These are phyloP conservation scores for Triangularia verruculosa DNA, from an alignment of 2,329 filamentous ascomycete genomes.

Conservation along the genomic window DNA sequence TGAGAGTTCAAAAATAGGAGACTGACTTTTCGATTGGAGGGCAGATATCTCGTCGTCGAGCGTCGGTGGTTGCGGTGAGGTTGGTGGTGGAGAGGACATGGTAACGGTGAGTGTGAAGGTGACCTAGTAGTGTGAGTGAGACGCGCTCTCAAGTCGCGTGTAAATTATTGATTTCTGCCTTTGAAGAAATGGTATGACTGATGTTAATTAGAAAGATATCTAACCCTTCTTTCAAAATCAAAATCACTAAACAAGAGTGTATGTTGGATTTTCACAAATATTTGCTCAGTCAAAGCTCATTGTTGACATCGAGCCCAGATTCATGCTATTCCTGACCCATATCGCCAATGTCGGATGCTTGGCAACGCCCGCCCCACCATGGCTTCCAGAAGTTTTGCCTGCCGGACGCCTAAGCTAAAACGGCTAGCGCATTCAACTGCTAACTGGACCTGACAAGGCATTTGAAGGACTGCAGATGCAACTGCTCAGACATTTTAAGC, in stretches of 20 bases:
- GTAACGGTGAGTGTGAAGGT: neutral
- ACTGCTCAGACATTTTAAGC: neutral
- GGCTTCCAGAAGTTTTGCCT: neutral
- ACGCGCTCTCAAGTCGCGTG: neutral
- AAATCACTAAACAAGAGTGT: neutral
- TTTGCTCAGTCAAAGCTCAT: neutral
- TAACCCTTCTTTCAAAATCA: neutral
- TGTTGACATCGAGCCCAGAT: neutral
- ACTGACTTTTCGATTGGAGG: slow-evolving; percentile 43
- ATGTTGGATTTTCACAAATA: neutral
- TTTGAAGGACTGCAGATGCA: neutral
- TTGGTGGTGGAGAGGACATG: slow-evolving; percentile 19
- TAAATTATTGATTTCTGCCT: neutral
- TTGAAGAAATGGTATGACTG: neutral
- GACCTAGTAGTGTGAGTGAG: neutral
- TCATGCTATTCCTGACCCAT: neutral
- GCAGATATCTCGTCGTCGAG: slow-evolving; percentile 46
- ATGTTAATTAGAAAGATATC: neutral
- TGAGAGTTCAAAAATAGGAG: neutral
- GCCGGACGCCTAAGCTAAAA: neutral
- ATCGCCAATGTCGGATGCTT: neutral
- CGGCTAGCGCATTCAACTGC: neutral
- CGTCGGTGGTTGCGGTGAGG: slow-evolving; percentile 13
- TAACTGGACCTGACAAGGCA: neutral
- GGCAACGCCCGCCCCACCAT: neutral